Conservation (phyloP, 2,329 filamentous ascomycete genomes). For the Exophiala bonariae region DNA sequence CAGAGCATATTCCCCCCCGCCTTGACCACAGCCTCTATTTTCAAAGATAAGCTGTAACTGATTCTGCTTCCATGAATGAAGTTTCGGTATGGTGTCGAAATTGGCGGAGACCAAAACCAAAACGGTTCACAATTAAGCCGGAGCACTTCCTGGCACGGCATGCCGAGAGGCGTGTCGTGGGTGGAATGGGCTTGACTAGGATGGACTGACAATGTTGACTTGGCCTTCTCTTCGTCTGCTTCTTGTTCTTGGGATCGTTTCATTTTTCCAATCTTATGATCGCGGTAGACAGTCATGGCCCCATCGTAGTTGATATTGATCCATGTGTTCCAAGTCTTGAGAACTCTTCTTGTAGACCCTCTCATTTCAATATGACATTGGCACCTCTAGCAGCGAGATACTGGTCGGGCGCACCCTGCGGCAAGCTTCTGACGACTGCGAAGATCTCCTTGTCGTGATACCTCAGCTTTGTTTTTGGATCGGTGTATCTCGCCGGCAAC, state of each 20-base stretch:
- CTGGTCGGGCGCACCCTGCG: slow-evolving; percentile 79
- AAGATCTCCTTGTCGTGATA: slow-evolving; percentile 96
- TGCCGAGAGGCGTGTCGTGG: slow-evolving; percentile 76
- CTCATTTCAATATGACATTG: slow-evolving; percentile 87
- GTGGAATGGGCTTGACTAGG: slow-evolving; percentile 97
- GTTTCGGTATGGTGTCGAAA: slow-evolving; percentile 78
- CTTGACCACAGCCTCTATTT: slow-evolving; percentile 52
- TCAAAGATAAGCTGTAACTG: slow-evolving; percentile 59
- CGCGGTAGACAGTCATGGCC: no score
- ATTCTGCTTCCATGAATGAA: slow-evolving; percentile 58
- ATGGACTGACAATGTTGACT: slow-evolving; percentile 81
- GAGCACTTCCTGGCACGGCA: slow-evolving; percentile 86
- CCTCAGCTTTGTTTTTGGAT: slow-evolving; percentile 89
- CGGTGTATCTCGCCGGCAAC: slow-evolving; percentile 83
- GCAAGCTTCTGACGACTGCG: slow-evolving; percentile 73
- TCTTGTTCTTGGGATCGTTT: no score
- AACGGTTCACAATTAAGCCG: slow-evolving; percentile 89
- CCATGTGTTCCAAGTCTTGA: no score
- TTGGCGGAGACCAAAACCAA: slow-evolving; percentile 76
- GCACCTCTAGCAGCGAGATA: slow-evolving; percentile 89
- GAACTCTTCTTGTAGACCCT: no score
- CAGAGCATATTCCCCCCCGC: no score
- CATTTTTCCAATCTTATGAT: no score
- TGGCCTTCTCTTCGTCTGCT: no score
- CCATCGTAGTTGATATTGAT: neutral